Evolutionary conservation across 164 flowering plant genomes (phyloP), one percentile per base, ranked within the genome.

Genomic region (Amborella trichopoda): DNA sequence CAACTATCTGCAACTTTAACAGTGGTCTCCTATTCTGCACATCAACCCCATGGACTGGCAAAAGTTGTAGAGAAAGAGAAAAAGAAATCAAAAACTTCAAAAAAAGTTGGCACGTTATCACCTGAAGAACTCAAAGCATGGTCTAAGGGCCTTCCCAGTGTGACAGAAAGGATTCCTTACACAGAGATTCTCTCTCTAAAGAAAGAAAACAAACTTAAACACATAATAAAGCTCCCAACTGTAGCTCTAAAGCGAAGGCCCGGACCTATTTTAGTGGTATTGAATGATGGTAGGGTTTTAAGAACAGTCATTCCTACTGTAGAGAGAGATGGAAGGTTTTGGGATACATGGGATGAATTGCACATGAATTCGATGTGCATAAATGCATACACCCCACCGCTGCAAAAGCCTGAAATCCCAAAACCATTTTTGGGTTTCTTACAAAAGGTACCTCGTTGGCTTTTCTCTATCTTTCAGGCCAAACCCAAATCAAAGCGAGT

Each of bases 301-400:
- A 73, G 81, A 53, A 69, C 85, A 6, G 94, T 81, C 3, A 62
- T 89, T 45, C 97, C 97, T 0, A 69, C 81, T 0, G 5, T 69
- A 6, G 78, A 70, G 18, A 60, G 77, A 33, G 73, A 89, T 55
- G 53, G 44, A 40, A 80, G 50, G 64, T 89, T 89, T 64, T 89
- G 94, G 94, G 69, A 66, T 3, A 33, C 49, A 2, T 84, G 97
- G 97, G 81, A 80, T 59, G 67, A 75, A 59, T 55, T 80, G 37
- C 52, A 52, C 41, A 43, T 83, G 49, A 80, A 60, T 51, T 59
- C 68, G 4, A 20, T 59, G 24, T 90, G 91, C 61, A 73, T 90
- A 25, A 79, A 83, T 65, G 93, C 95, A 1, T 86, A 74, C 59
- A 74, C 75, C 28, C 98, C 95, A 1, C 91, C 91, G 0, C 14